Percentiles rank a stretch among this genome's conserved stretches.
Evolutionary conservation across 306 rosid species (phyloP).

Genomic region (Myrica gale): DNA sequence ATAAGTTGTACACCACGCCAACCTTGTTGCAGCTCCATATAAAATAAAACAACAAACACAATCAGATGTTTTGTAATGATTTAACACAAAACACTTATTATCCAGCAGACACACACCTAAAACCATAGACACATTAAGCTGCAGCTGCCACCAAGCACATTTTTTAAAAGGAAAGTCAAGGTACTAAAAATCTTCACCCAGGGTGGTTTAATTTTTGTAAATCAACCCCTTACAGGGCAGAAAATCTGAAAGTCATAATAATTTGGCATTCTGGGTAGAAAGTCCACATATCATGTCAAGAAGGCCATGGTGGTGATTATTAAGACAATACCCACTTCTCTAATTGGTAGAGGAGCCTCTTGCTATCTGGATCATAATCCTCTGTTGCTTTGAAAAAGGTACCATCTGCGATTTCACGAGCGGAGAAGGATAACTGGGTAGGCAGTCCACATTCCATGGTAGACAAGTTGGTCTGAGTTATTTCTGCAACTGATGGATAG

Average conservation of each 20-base stretch:
- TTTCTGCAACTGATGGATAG: constrained; percentile 67
- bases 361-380: constrained; percentile 89
- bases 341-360: constrained; percentile 74
- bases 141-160: not conserved
- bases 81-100: not conserved
- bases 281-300: constrained; percentile 23
- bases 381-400: constrained; percentile 91
- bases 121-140: not conserved
- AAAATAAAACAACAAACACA: not conserved
- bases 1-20: not conserved
- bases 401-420: constrained; percentile 92
- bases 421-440: constrained; percentile 90
- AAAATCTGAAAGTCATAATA: not conserved
- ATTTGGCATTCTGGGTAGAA: constrained; percentile 26
- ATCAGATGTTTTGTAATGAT: not conserved
- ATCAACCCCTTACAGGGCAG: not conserved
- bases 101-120: not conserved
- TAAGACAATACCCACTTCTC: constrained; percentile 57
- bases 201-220: not conserved
- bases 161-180: not conserved
- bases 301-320: constrained; percentile 16
- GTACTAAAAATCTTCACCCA: constrained; percentile 9
- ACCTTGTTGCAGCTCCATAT: not conserved
- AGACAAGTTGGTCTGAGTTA: constrained; percentile 59
- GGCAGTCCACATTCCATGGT: constrained; percentile 88